Percentiles rank a stretch among this genome's conserved stretches.
Conservation (phyloP, 257 asterid species). For the Solanum peruvianum region DNA sequence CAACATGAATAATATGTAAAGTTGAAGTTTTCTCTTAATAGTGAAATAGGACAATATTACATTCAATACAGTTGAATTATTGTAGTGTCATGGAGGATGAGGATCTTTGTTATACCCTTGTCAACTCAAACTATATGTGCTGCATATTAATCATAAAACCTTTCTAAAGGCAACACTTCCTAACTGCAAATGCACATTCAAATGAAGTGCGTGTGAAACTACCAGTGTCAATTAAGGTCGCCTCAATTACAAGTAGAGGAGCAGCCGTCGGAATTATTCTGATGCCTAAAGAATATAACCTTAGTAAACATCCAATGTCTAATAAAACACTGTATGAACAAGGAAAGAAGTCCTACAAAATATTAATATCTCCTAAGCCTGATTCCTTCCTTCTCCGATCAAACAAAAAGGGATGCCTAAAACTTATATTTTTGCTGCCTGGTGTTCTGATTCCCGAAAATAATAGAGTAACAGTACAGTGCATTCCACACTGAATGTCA, state of each 20-base stretch:
- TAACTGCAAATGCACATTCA: neutral
- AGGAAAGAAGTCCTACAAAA: neutral
- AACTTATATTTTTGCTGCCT: neutral
- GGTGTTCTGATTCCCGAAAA: neutral
- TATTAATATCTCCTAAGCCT: neutral
- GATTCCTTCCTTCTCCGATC: neutral
- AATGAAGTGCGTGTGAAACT: neutral
- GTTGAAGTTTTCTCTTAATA: neutral
- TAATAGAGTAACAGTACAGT: neutral
- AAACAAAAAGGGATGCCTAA: neutral
- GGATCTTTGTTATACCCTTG: neutral
- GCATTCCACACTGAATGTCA: neutral
- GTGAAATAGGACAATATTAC: neutral
- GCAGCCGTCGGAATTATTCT: neutral
- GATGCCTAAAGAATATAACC: neutral
- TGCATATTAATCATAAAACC: neutral
- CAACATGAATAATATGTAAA: neutral
- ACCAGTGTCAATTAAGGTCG: neutral
- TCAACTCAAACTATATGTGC: neutral
- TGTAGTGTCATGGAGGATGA: neutral
- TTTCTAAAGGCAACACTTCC: neutral
- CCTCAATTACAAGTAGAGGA: neutral
- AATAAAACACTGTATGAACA: neutral
- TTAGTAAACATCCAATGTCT: neutral
- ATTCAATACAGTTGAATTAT: neutral